Conservation (phyloP, 495 filamentous ascomycete genomes). For the Chaetomidium leptoderma region DNA sequence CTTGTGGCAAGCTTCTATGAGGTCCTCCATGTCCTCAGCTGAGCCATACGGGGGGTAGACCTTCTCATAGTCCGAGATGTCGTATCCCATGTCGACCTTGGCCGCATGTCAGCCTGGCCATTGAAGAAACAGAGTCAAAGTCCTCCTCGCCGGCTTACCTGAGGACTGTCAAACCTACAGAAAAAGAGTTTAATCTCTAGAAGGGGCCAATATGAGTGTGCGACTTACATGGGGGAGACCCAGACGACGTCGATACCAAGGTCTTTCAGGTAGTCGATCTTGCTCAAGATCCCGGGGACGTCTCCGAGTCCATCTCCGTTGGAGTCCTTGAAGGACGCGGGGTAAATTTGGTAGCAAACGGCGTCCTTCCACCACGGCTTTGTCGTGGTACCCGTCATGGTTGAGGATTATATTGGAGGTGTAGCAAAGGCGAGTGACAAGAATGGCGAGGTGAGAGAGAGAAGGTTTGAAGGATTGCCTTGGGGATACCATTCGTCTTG, state of each 20-base stretch:
- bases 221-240: constrained; percentile 54
- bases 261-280: constrained; percentile 60
- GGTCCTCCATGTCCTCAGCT: constrained; percentile 56
- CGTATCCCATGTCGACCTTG: constrained; percentile 51
- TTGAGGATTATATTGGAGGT: background rate
- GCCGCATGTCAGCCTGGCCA: background rate
- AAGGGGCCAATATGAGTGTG: background rate
- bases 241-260: constrained; percentile 64
- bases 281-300: constrained; percentile 62
- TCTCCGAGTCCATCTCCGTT: constrained; percentile 66
- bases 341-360: constrained; percentile 67
- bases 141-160: too few species aligned
- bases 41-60: constrained; percentile 60
- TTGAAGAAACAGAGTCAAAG: background rate
- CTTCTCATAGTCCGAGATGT: constrained; percentile 62
- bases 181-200: background rate
- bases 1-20: constrained; percentile 53
- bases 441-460: background rate
- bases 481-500: background rate
- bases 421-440: background rate
- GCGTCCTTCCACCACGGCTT: constrained; percentile 41
- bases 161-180: constrained; percentile 55
- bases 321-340: constrained; percentile 62
- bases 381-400: constrained; percentile 11
- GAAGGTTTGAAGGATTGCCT: too few species aligned